Evolutionary conservation across 805 yeast species (phyloP), one percentile per base, ranked within the genome.

Genomic region (Suhomyces faveliae): DNA sequence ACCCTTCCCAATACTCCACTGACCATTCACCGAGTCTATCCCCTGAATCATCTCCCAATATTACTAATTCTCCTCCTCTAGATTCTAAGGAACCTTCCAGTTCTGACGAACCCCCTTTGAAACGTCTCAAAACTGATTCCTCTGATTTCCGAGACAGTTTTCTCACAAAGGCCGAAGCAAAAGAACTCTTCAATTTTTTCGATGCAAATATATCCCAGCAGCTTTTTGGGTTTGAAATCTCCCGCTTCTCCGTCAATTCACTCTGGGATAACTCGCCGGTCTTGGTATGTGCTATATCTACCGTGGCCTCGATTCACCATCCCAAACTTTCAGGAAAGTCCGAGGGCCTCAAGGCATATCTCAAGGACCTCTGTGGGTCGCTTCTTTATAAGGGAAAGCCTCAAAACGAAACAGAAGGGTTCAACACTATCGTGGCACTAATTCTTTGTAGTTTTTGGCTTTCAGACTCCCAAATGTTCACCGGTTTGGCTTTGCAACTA

Each of bases 361-460:
- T 68, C 30, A 68, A 68, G 44, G 59, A 58, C 29, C 58, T 71
- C 27, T 70, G 77, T 52, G 61, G 70, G 30, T 51, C 59, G 44
- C 52, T 72, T n/a, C 46, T 69, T 20, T 64, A 62, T 54, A 55
- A 62, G 43, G 70, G 70, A 2, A 71, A 71, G 13, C 77, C 77
- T 0, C 60, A 61, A 4, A 68, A 64, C 24, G 82, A 77, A 51
- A 51, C 61, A 1, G 83, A 80, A 44, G 79, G 80, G 1, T 80
- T 79, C 59, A 77, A 82, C 58, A 79, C 83, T 0, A 79, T 83
- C n/a, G 67, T 83, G 17, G 87, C 85, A 0, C 67, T 84, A 33
- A 76, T 84, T 37, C 74, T 84, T 21, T 83, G 86, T 52, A 84
- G 87, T 41, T 81, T 84, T 56, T 84, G 89, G 89, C 72, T 84